Evolutionary conservation across 371 early-diverging fungal species (phyloP).

Genomic region (Racocetra persica): DNA sequence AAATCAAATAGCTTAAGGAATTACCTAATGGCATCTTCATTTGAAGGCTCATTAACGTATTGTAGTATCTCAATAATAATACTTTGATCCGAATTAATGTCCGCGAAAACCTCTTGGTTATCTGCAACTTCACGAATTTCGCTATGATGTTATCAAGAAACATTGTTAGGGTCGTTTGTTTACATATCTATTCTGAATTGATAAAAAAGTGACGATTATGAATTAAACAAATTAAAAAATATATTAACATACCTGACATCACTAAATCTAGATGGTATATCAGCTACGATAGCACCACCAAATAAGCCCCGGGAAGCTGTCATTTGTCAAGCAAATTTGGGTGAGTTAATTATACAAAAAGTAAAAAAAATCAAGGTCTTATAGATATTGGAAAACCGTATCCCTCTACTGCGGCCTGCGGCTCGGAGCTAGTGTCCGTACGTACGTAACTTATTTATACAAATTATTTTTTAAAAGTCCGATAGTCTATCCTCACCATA

Average conservation of each 20-base stretch:
- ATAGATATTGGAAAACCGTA: no score
- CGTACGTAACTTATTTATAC: no score
- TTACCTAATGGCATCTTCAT: slow-evolving; percentile 66
- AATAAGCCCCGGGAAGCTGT: slow-evolving; percentile 51
- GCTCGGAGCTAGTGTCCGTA: no score
- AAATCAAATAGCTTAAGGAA: no score
- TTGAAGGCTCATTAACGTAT: slow-evolving; percentile 57
- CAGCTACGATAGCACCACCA: slow-evolving; percentile 74
- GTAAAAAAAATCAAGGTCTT: no score
- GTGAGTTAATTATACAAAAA: no score
- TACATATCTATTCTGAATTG: background rate
- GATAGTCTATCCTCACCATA: no score
- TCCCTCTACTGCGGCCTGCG: no score
- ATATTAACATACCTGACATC: slow-evolving; percentile 69
- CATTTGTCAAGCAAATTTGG: no score
- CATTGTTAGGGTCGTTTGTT: background rate
- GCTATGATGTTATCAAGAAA: slow-evolving; percentile 53
- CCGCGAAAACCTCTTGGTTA: slow-evolving; percentile 91
- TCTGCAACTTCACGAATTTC: slow-evolving; percentile 84
- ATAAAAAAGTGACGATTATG: background rate
- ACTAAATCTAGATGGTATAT: slow-evolving; percentile 62
- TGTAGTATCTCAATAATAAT: slow-evolving; percentile 87
- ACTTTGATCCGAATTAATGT: slow-evolving; percentile 75
- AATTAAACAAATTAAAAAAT: no score
- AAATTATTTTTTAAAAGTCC: no score